Evolutionary conservation across 495 filamentous ascomycete genomes (phyloP), one percentile per base, ranked within the genome.

Genomic region (Penicillium cataractarum): DNA sequence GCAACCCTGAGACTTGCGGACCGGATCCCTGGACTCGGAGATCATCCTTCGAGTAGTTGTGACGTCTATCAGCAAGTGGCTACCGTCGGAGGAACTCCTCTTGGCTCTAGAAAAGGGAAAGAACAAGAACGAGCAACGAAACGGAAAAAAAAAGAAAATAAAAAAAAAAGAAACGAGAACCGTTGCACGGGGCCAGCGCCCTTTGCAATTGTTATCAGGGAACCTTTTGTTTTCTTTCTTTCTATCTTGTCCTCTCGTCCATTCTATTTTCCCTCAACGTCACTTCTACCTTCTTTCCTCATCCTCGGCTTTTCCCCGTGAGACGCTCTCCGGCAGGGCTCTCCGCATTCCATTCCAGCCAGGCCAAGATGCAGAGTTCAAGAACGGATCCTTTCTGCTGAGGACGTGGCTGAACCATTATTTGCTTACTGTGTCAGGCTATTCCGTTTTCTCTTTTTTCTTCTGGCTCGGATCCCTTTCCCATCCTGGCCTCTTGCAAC

Each of bases 341-440:
- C 76, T 78, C 72, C 77, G 74, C 74, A 76, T 78, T 73, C 70
- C 72, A 78, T 74, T 69, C 67, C 61, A 80, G 68, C 69, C 74
- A 76, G 71, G 75, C 72, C 79, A 82, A 80, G 73, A 82, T 82
- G 79, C 79, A 80, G 73, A 80, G 72, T 80, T 76, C 76, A 78
- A 79, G 71, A 73, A 70, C 78, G 58, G 71, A 72, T 65, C 64
- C 71, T 71, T 67, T 74, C 73, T 76, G 74, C 72, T 78, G 76
- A 79, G 76, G 74, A 79, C 76, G 78, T 79, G 78, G 76, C 75
- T 77, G 72, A 74, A 75, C 63, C 52, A 75, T 74, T 63, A 65
- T 54, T 67, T 65, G 66, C 61, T 66, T 62, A 67, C 67, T 65
- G 70, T 73, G 73, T 73, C 74, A 68, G 68, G 75, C 69, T 71